Percentiles rank a stretch among this genome's conserved stretches.
Evolutionary conservation across 2,329 filamentous ascomycete genomes (phyloP).

Genomic region (Diaporthe batatas): DNA sequence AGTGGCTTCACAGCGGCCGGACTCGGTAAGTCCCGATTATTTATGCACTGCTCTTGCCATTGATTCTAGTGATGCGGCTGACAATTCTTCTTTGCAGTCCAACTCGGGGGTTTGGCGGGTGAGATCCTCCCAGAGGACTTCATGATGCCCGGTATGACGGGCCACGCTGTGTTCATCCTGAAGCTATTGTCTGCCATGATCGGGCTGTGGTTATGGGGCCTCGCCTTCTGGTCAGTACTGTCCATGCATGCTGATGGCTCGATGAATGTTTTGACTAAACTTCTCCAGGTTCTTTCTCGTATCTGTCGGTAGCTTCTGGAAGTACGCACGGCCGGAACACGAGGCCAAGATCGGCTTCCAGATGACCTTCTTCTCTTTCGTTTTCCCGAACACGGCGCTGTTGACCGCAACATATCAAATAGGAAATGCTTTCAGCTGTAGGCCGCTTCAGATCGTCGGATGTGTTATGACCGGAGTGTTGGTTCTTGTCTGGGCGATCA

Average conservation of each 20-base stretch:
- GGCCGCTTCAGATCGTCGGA: conserved; percentile 74
- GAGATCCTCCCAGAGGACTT: conserved; percentile 60
- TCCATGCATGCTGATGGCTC: not conserved
- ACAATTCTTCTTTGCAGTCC: conserved; percentile 49
- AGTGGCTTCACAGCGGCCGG: conserved; percentile 70
- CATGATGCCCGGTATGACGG: conserved; percentile 51
- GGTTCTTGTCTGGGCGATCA: conserved; percentile 75
- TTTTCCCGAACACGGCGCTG: conserved; percentile 84
- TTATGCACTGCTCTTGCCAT: not conserved
- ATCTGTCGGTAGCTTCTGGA: conserved; percentile 80
- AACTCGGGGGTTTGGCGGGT: conserved; percentile 59
- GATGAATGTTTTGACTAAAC: not conserved
- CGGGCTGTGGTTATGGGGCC: conserved; percentile 84
- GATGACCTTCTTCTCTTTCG: conserved; percentile 89
- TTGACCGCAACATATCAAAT: conserved; percentile 81
- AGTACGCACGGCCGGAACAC: conserved; percentile 68
- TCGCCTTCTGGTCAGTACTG: conserved; percentile 73
- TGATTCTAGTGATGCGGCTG: not conserved
- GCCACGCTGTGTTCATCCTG: conserved; percentile 59
- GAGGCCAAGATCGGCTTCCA: conserved; percentile 75
- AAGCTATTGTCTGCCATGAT: conserved; percentile 69
- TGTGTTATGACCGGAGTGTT: conserved; percentile 76
- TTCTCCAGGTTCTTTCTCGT: conserved; percentile 76
- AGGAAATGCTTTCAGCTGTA: conserved; percentile 70
- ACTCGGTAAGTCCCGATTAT: conserved; percentile 51